Conservation (phyloP, 2,329 filamentous ascomycete genomes). For the Nemania serpens region DNA sequence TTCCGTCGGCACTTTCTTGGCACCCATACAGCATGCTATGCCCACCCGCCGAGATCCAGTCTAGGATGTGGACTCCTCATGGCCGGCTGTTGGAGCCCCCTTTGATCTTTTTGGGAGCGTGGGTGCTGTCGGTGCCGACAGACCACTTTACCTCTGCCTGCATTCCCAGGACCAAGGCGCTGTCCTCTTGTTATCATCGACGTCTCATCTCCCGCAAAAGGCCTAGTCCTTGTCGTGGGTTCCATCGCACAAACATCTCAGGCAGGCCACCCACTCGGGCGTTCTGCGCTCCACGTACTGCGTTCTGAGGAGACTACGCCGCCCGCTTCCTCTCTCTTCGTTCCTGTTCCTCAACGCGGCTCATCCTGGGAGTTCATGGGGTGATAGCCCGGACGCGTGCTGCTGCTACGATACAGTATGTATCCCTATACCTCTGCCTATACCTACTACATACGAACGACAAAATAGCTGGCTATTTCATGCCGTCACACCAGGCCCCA, state of each 20-base stretch:
- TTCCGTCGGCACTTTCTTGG: slow-evolving; percentile 30
- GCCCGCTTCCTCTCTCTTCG: slow-evolving; percentile 18
- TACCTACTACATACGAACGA: slow-evolving; percentile 23
- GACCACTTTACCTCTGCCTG: slow-evolving; percentile 9
- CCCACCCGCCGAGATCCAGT: slow-evolving; percentile 19
- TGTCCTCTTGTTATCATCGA: neutral
- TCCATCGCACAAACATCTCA: slow-evolving; percentile 23
- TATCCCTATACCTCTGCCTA: neutral
- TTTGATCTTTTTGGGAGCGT: slow-evolving; percentile 13
- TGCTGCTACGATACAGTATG: slow-evolving; percentile 22
- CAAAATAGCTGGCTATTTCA: slow-evolving; percentile 29
- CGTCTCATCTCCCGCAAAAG: slow-evolving; percentile 26
- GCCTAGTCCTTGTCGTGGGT: slow-evolving; percentile 25
- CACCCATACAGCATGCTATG: neutral
- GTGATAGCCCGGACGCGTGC: slow-evolving; percentile 22
- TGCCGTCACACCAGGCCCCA: slow-evolving; percentile 42
- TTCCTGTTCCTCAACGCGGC: slow-evolving; percentile 18
- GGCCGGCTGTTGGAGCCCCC: slow-evolving; percentile 20
- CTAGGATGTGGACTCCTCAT: slow-evolving; percentile 20
- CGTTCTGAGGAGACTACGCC: slow-evolving; percentile 5
- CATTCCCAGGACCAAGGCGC: neutral
- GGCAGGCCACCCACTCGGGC: too few relatives aligned
- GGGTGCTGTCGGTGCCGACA: slow-evolving; percentile 18
- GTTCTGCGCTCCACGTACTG: too few relatives aligned
- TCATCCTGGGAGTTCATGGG: slow-evolving; percentile 15